Percentiles rank a stretch among this genome's conserved stretches.
These are phyloP conservation scores for Ustilago crameri DNA, from an alignment of 1,284 basidiomycete genomes.

Conservation along the genomic window DNA sequence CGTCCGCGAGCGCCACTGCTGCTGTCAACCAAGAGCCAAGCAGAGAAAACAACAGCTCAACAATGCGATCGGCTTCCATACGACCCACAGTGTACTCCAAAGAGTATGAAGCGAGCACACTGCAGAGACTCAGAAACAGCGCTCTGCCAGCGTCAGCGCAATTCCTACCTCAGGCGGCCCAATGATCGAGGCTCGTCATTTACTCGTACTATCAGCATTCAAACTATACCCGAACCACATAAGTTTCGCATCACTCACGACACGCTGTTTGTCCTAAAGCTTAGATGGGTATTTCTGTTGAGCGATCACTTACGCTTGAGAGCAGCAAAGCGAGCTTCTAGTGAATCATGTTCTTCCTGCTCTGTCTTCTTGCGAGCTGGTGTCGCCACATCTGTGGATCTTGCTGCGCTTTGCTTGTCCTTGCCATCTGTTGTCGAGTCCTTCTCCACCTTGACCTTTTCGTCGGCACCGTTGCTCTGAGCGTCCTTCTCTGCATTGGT, in stretches of 20 bases:
- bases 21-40: background rate
- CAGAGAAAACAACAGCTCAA: background rate
- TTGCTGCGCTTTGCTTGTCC: conserved; percentile 9
- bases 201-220: conserved; percentile 12
- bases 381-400: conserved; percentile 11
- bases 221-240: conserved; percentile 10
- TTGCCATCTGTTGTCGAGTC: conserved; percentile 12
- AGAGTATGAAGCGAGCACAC: conserved; percentile 25
- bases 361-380: conserved; percentile 26
- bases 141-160: conserved; percentile 4
- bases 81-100: conserved; percentile 21
- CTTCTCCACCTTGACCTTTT: conserved; percentile 12
- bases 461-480: background rate
- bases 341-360: conserved; percentile 41
- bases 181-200: conserved; percentile 5
- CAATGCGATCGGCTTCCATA: conserved; percentile 2
- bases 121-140: conserved; percentile 24
- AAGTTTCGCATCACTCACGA: background rate
- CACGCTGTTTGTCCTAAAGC: background rate
- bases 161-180: conserved; percentile 18
- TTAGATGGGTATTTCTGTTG: background rate
- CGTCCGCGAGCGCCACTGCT: background rate
- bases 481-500: conserved; percentile 6
- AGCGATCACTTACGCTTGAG: conserved; percentile 34
- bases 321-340: conserved; percentile 51